Conservation (phyloP, 1,284 basidiomycete species). For the Inonotus hispidus region DNA sequence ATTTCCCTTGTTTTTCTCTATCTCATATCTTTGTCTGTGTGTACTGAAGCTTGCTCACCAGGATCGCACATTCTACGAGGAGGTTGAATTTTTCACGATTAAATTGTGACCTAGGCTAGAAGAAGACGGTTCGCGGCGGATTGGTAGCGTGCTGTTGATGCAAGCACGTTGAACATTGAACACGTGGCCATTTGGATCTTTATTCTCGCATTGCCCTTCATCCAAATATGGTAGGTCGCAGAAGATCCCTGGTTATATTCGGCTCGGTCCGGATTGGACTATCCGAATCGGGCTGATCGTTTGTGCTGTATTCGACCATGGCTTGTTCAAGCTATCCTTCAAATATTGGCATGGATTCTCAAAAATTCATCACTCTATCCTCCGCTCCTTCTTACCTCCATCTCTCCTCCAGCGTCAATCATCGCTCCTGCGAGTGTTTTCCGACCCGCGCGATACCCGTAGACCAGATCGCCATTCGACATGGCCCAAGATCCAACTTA, state of each 20-base stretch:
- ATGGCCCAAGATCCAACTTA: slow-evolving; percentile 14
- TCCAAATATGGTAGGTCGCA: background rate
- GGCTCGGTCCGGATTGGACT: background rate
- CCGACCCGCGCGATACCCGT: background rate
- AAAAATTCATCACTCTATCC: slow-evolving; percentile 3
- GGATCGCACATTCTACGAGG: too few relatives aligned
- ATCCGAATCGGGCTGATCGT: slow-evolving; percentile 6
- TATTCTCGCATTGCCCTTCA: background rate
- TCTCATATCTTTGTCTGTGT: background rate
- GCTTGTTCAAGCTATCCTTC: slow-evolving; percentile 10
- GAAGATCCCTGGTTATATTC: background rate
- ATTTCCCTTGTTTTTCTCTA: background rate
- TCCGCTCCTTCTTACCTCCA: slow-evolving; percentile 5
- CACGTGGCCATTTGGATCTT: background rate
- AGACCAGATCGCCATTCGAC: background rate
- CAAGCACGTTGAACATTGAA: background rate
- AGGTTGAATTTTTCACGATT: too few relatives aligned
- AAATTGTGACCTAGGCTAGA: too few relatives aligned
- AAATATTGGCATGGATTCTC: slow-evolving; percentile 14
- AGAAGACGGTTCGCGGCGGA: background rate
- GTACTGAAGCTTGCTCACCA: background rate
- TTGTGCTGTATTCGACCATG: slow-evolving; percentile 7
- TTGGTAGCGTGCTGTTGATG: background rate
- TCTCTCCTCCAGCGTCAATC: background rate
- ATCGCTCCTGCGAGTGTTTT: background rate